phyloP scores from a whole-genome alignment of 768 basidiomycete genomes.

The Lactarius psammicola region DNA sequence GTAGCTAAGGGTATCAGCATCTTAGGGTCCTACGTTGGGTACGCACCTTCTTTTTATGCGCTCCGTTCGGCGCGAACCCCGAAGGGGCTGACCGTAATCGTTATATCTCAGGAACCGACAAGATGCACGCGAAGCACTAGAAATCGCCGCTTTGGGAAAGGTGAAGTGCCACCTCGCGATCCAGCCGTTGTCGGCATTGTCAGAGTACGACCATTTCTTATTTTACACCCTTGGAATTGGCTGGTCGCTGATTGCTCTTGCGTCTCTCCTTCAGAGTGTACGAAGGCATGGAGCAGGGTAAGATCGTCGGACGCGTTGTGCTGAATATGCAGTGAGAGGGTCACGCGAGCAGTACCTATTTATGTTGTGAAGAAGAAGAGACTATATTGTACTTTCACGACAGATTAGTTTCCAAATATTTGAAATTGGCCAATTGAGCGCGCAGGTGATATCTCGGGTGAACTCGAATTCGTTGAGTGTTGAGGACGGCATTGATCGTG shows the following conservation, averaged over 20 bases:
- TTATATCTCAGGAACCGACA: conserved; percentile 65
- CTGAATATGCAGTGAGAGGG: conserved; percentile 15
- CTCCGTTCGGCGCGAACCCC: not conserved
- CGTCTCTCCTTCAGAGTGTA: conserved; percentile 36
- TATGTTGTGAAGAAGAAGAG: not conserved
- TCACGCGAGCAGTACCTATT: not conserved
- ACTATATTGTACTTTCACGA: not conserved
- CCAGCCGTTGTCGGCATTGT: conserved; percentile 51
- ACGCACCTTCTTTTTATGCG: not conserved
- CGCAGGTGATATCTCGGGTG: too few species aligned
- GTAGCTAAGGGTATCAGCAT: conserved; percentile 63
- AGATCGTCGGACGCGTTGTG: conserved; percentile 17
- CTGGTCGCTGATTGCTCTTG: not conserved
- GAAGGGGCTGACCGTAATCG: not conserved
- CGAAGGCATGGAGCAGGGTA: conserved; percentile 41
- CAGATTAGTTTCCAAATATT: not conserved
- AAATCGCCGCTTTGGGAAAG: conserved; percentile 67
- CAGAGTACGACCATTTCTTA: conserved; percentile 47
- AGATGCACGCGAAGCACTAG: conserved; percentile 78
- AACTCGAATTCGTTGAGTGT: too few species aligned
- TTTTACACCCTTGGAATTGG: not conserved
- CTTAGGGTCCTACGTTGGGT: conserved; percentile 46
- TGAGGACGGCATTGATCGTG: too few species aligned
- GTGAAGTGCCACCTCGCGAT: conserved; percentile 58
- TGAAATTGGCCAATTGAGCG: not conserved